phyloP scores from a whole-genome alignment of 1,284 basidiomycete species.

The Ustilago nuda region DNA sequence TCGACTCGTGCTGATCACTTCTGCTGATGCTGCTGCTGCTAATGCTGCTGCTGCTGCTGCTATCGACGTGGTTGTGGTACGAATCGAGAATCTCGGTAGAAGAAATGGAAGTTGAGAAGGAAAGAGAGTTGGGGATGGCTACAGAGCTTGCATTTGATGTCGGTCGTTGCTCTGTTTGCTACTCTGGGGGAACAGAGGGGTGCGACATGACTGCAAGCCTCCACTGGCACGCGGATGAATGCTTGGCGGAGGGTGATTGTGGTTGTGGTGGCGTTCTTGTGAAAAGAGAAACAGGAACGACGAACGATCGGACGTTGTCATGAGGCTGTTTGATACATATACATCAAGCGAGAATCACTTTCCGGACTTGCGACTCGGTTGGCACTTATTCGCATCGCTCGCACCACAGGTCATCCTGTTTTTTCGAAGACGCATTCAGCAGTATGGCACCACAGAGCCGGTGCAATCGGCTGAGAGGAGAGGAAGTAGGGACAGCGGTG shows the following conservation, averaged over 20 bases:
- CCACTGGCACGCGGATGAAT: neutral
- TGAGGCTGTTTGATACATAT: conserved; percentile 1
- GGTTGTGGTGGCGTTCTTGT: conserved; percentile 2
- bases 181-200: neutral
- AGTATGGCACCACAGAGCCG: neutral
- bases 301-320: conserved; percentile 1
- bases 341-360: neutral
- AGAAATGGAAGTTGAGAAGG: conserved; percentile 17
- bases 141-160: conserved; percentile 24
- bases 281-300: neutral
- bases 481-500: neutral
- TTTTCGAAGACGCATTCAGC: neutral
- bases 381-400: neutral
- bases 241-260: neutral
- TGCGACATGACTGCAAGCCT: conserved; percentile 19
- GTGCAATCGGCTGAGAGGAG: neutral
- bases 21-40: neutral
- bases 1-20: neutral
- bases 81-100: conserved; percentile 16
- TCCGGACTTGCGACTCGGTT: neutral
- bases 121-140: conserved; percentile 28
- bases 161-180: conserved; percentile 7
- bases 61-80: neutral
- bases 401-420: neutral
- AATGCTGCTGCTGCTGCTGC: neutral